Base-by-base conservation (phyloP, 768 basidiomycete genomes). In the Boletus rubroflammeus region DNA sequence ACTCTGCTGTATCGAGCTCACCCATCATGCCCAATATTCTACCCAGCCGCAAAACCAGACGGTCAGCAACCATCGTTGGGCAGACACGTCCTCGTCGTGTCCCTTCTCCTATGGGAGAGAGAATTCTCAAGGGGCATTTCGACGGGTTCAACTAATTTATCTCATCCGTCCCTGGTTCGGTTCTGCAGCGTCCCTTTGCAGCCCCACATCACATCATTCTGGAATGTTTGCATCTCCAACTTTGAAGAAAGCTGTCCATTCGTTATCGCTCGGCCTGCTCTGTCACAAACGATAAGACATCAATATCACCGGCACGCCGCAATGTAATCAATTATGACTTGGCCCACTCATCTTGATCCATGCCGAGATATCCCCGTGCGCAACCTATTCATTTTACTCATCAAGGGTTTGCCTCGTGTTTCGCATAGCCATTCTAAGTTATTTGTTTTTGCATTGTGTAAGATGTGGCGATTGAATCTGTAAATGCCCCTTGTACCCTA, bases 101-200 rank as follows among this genome's bases (percentile, higher is more conserved):
- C 3, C 90, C 90, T 19, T 90, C 88, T 36, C 90, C 90, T 6
- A 93, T 92, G 91, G 92, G 90, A 58, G 91, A 93, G 72, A 79
- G 91, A 54, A 92, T 93, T 56, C 79, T 93, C 61, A 93, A 90
- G 76, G 91, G 91, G 9, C 91, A 93, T 63, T 93, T 93, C 62
- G 91, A 93, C 66, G 86, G 91, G 46, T 93, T 93, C 77, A 88
- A 90, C 66, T 91, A 72, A 79, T 36, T 51, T 49, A 53, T 50
- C 34, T 13, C 49, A 38, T 48, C 53, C 46, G 50, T 10, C 28
- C 42, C 10, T 39, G 23, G 47, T 54, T 35, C 47, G 23, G 28
- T 39, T 35, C 21, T 25, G 40, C 47, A 23, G 35, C 49, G 6
- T 25, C 23, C 17, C 9, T 41, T 50, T 35, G 54, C 42, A 51